Evolutionary conservation across 2,329 filamentous ascomycete genomes (phyloP).

Genomic region (Fusarium buharicum): DNA sequence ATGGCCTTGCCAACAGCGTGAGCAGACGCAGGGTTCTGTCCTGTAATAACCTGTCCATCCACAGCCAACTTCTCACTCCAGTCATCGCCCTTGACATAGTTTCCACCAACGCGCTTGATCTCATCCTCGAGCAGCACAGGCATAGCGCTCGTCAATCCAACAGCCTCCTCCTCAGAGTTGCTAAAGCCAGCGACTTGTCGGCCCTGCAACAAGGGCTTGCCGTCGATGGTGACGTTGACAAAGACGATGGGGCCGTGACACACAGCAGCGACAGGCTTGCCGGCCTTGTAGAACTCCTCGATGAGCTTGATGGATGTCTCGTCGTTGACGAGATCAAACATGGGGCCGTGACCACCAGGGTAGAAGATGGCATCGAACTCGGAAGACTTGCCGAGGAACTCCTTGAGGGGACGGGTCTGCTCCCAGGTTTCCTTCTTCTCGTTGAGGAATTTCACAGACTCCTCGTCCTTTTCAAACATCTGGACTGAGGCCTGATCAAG

Average conservation of each 20-base stretch:
- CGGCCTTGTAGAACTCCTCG: constrained; percentile 68
- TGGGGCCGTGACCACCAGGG: constrained; percentile 69
- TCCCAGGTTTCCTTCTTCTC: constrained; percentile 70
- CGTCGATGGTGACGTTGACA: constrained; percentile 65
- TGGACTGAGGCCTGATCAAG: constrained; percentile 69
- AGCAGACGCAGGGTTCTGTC: constrained; percentile 67
- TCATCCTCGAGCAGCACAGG: constrained; percentile 69
- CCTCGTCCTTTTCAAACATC: constrained; percentile 62
- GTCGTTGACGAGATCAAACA: constrained; percentile 73
- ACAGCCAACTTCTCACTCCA: constrained; percentile 62
- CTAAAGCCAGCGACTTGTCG: constrained; percentile 70
- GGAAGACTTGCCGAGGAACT: constrained; percentile 64
- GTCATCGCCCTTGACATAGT: constrained; percentile 66
- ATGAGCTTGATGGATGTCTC: constrained; percentile 67
- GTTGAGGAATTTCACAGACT: constrained; percentile 64
- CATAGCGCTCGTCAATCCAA: constrained; percentile 61
- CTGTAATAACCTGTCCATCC: constrained; percentile 64
- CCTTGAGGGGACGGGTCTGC: constrained; percentile 67
- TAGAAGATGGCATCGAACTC: constrained; percentile 73
- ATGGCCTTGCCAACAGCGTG: constrained; percentile 63
- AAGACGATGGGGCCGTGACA: constrained; percentile 76
- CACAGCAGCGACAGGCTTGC: constrained; percentile 72
- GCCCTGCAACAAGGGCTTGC: constrained; percentile 64
- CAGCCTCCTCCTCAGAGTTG: constrained; percentile 65
- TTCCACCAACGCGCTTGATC: constrained; percentile 63